Evolutionary conservation across 73 alveolate species (phyloP), one percentile per base, ranked within the genome.

Genomic region (Breviolum minutum): DNA sequence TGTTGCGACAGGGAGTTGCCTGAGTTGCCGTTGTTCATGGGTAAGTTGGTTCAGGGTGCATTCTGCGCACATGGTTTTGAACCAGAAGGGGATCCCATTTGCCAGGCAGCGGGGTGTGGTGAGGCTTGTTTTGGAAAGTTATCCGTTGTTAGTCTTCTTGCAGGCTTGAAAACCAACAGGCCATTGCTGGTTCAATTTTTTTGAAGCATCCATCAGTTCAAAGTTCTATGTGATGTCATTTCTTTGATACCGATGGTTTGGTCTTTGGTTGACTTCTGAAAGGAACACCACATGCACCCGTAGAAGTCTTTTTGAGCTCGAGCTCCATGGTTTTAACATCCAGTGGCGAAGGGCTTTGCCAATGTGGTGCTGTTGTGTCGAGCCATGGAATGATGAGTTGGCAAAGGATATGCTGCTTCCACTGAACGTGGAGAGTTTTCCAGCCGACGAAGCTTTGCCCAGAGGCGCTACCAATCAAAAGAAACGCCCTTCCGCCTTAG

Each of bases 21-120:
- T 40, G 54, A 40, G 54, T 40, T 40, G 54, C 54, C 54, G 54
- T 40, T 32, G 30, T 17, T 71, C 32, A 20, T n/a, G n/a, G 76
- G 82, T 61, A 14, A 13, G 17, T 12, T 11, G 9, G 69, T 60
- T 83, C 24, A 83, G 94, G 94, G 94, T 5, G 77, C 94, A 24
- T 86, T 86, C 94, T 86, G 94, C 12, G 94, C 77, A 10, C 77
- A 86, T 7, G 94, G 94, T 62, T 86, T 63, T 29, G 80, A 63
- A 27, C 94, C 94, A 10, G 79, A 62, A 3, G 81, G 24, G 10
- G 94, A 86, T 86, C 94, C 94, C 12, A 40, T 86, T 6, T 86
- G 94, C 70, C 30, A 86, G 94, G 94, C 40, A 22, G 83, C 77
- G 4, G 17, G 77, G 77, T 68, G n/a, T 22, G 24, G 24, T 22